A percentile compares a stretch with the other conserved stretches of the same genome.
Conservation (phyloP, 352 stramenopile genomes). For the Phytopythium montanum region DNA sequence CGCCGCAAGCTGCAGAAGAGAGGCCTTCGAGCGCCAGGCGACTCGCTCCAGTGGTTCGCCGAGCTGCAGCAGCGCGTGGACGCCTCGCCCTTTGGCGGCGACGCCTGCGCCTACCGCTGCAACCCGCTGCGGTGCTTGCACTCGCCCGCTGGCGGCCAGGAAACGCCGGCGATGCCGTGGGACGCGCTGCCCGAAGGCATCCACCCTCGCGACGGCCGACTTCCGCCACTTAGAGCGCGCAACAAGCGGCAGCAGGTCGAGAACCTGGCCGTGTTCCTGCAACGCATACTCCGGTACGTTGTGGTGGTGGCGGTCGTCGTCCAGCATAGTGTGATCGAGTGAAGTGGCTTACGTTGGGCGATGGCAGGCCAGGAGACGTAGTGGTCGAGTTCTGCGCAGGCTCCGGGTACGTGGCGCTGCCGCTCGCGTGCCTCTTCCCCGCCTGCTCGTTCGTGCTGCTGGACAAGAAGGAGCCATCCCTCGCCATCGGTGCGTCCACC, state of each 20-base stretch:
- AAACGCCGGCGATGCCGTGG: slow-evolving; percentile 51
- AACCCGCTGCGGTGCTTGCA: slow-evolving; percentile 60
- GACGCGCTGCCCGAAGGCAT: slow-evolving; percentile 52
- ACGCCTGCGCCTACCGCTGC: slow-evolving; percentile 39
- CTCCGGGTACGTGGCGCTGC: slow-evolving; percentile 72
- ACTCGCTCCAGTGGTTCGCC: slow-evolving; percentile 71
- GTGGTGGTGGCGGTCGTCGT: too few species aligned
- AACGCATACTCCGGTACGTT: slow-evolving; percentile 50
- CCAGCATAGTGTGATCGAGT: neutral
- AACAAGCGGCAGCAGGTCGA: slow-evolving; percentile 81
- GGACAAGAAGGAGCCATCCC: slow-evolving; percentile 74
- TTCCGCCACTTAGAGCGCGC: slow-evolving; percentile 39
- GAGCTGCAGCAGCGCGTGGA: slow-evolving; percentile 62
- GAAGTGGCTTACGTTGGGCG: slow-evolving; percentile 8
- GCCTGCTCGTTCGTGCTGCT: slow-evolving; percentile 74
- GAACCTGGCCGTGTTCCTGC: slow-evolving; percentile 72
- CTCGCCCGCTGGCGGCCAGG: neutral
- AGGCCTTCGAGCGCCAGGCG: slow-evolving; percentile 31
- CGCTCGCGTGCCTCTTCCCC: slow-evolving; percentile 68
- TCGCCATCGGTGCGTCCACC: slow-evolving; percentile 50
- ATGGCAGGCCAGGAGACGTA: slow-evolving; percentile 53
- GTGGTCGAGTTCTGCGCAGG: slow-evolving; percentile 84
- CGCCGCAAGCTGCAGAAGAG: slow-evolving; percentile 47
- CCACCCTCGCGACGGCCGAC: slow-evolving; percentile 63
- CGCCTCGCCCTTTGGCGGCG: slow-evolving; percentile 26